phyloP scores from a whole-genome alignment of 768 basidiomycete genomes.

The Rhodotorula toruloides region DNA sequence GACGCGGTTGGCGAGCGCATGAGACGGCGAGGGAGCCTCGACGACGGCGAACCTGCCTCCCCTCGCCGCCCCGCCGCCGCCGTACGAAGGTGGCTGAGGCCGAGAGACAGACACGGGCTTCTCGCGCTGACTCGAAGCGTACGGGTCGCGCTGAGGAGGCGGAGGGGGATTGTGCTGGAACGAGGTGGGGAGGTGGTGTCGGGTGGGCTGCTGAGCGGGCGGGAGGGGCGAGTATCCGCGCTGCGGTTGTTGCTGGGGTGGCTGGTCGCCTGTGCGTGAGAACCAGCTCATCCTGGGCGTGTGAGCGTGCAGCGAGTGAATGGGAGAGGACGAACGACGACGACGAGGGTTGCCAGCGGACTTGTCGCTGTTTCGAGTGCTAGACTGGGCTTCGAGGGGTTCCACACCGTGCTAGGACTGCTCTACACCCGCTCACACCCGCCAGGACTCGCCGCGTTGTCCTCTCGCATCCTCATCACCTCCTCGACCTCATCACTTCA shows the following conservation, averaged over 20 bases:
- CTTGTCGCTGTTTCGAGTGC: too few species aligned
- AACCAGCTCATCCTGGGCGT: slow-evolving; percentile 6
- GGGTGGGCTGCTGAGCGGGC: not conserved
- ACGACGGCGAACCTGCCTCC: slow-evolving; percentile 30
- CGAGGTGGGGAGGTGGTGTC: slow-evolving; percentile 7
- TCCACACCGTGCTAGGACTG: too few species aligned
- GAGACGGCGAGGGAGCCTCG: slow-evolving; percentile 31
- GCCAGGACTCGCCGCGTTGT: not conserved
- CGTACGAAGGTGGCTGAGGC: not conserved
- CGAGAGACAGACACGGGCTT: not conserved
- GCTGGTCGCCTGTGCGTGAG: not conserved
- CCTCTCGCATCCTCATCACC: not conserved
- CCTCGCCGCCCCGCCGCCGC: not conserved
- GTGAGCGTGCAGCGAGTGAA: not conserved
- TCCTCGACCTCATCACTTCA: not conserved
- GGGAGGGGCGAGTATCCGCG: too few species aligned
- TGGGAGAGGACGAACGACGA: too few species aligned
- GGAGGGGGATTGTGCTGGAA: not conserved
- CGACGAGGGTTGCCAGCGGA: not conserved
- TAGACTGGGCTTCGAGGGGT: too few species aligned
- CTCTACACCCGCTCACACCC: too few species aligned
- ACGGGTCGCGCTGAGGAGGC: not conserved
- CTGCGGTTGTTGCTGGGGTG: not conserved
- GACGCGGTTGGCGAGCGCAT: slow-evolving; percentile 71
- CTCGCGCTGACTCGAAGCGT: not conserved